phyloP scores from a whole-genome alignment of 345 rosid genomes.

The Chamaenerion angustifolium region DNA sequence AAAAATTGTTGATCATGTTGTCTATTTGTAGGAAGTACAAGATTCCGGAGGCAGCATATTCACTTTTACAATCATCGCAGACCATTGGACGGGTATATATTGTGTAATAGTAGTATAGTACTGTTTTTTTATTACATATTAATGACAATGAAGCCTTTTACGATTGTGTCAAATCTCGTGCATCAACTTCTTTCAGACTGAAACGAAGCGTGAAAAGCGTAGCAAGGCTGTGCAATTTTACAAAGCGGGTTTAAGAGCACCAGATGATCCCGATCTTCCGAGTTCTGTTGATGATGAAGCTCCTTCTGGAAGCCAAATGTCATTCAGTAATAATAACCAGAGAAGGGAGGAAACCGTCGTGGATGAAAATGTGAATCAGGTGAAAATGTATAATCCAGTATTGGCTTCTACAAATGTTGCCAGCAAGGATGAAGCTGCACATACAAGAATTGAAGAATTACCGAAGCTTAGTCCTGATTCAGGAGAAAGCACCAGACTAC shows the following conservation, averaged over 20 bases:
- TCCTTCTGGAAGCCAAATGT: neutral
- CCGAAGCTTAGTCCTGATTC: constrained; percentile 1
- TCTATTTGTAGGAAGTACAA: constrained; percentile 45
- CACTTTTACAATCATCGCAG: constrained; percentile 54
- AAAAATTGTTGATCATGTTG: neutral
- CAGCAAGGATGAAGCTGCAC: neutral
- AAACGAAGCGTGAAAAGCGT: constrained; percentile 47
- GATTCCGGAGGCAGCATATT: constrained; percentile 43
- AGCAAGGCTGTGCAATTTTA: constrained; percentile 40
- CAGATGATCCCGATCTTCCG: constrained; percentile 11
- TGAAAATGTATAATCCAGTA: neutral
- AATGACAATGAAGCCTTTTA: neutral
- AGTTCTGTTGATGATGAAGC: constrained; percentile 8
- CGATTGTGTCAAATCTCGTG: neutral
- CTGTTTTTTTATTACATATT: neutral
- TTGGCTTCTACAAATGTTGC: neutral
- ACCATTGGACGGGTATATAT: constrained; percentile 50
- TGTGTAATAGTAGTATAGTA: neutral
- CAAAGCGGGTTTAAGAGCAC: constrained; percentile 41
- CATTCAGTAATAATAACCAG: neutral
- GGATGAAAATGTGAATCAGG: neutral
- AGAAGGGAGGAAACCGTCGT: neutral
- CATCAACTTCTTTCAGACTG: constrained; percentile 24
- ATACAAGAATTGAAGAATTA: neutral
- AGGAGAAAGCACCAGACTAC: neutral